Conservation (phyloP, 2,329 filamentous ascomycete genomes). For the Trichoderma brevicompactum region DNA sequence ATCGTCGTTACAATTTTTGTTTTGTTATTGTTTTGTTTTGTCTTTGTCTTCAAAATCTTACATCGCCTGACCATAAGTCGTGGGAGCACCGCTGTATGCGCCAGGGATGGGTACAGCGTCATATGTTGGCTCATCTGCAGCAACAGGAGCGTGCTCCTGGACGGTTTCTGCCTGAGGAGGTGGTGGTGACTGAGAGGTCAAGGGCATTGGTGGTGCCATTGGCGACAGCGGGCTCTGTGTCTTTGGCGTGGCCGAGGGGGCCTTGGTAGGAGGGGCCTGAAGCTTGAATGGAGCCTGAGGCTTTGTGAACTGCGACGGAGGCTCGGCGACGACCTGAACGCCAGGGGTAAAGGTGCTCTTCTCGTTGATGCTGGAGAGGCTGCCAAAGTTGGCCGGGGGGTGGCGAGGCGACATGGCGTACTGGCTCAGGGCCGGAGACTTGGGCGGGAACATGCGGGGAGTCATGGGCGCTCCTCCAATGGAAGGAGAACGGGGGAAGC, state of each 20-base stretch:
- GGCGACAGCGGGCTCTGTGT: constrained; percentile 66
- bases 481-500: constrained; percentile 68
- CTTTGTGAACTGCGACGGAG: constrained; percentile 64
- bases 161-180: constrained; percentile 48
- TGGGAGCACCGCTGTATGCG: constrained; percentile 67
- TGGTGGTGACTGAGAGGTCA: constrained; percentile 2
- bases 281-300: constrained; percentile 74
- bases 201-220: constrained; percentile 41
- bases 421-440: constrained; percentile 50
- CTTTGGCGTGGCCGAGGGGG: constrained; percentile 77
- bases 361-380: constrained; percentile 51
- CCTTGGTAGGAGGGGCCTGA: constrained; percentile 79
- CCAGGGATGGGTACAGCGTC: constrained; percentile 87
- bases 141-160: constrained; percentile 69
- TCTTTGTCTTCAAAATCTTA: constrained; percentile 30
- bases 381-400: constrained; percentile 61
- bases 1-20: too few relatives aligned
- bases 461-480: constrained; percentile 53
- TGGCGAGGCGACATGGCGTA: constrained; percentile 64
- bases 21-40: background rate
- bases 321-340: constrained; percentile 62
- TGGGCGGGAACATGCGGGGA: constrained; percentile 56
- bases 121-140: constrained; percentile 82
- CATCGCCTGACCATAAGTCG: constrained; percentile 47
- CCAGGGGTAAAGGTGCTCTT: constrained; percentile 57